Percentiles rank a stretch among this genome's conserved stretches.
Evolutionary conservation across 257 asterid species (phyloP).

Genomic region (Primulina tabacum): DNA sequence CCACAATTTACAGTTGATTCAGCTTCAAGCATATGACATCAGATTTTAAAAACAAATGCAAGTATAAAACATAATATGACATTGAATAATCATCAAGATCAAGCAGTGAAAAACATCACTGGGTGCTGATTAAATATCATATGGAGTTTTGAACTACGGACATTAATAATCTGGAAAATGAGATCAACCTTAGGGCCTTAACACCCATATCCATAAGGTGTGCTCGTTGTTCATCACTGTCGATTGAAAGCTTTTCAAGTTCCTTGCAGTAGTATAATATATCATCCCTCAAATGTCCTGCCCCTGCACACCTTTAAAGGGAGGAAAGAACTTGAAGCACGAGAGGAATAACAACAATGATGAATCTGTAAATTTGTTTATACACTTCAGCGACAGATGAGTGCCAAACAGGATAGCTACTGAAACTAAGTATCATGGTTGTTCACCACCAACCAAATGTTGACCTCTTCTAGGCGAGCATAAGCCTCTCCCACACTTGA

Average conservation of each 20-base stretch:
- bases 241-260: slow-evolving; percentile 59
- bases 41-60: slow-evolving; percentile 10
- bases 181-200: slow-evolving; percentile 80
- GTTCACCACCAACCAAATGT: not conserved
- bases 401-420: not conserved
- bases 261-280: slow-evolving; percentile 63
- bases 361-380: not conserved
- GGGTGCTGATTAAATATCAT: not conserved
- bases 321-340: slow-evolving; percentile 20
- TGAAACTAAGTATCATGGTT: not conserved
- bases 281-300: slow-evolving; percentile 92
- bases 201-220: slow-evolving; percentile 79
- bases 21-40: slow-evolving; percentile 6
- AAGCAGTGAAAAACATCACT: not conserved
- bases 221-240: slow-evolving; percentile 69
- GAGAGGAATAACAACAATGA: slow-evolving; percentile 11
- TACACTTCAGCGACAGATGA: not conserved
- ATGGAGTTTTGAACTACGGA: not conserved
- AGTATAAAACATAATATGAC: not conserved
- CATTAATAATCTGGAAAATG: slow-evolving; percentile 15
- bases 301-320: slow-evolving; percentile 80
- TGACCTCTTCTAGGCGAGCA: not conserved
- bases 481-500: not conserved
- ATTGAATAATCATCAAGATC: not conserved
- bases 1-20: not conserved